phyloP scores from a whole-genome alignment of 1,284 basidiomycete species.

The Boletus albobrunnescens region DNA sequence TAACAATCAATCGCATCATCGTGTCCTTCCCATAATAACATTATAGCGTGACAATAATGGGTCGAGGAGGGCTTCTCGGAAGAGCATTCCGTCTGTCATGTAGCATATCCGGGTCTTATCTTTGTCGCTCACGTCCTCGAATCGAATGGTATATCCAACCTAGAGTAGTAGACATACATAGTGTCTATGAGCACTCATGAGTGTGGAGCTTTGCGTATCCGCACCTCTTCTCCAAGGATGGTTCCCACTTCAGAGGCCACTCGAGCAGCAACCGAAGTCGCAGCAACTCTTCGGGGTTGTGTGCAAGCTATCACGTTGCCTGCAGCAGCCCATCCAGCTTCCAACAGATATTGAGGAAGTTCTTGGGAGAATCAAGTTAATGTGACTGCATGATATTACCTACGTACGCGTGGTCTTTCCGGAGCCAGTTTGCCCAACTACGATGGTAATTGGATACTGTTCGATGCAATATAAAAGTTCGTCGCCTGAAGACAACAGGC shows the following conservation, averaged over 20 bases:
- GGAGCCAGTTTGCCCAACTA: conserved; percentile 94
- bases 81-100: conserved; percentile 97
- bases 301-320: conserved; percentile 86
- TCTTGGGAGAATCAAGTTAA: conserved; percentile 45
- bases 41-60: conserved; percentile 87
- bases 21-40: conserved; percentile 82
- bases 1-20: conserved; percentile 12
- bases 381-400: background rate
- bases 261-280: conserved; percentile 87
- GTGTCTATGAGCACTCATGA: background rate
- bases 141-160: conserved; percentile 98
- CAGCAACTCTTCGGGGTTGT: conserved; percentile 93
- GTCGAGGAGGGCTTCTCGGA: conserved; percentile 90
- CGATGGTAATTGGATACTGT: conserved; percentile 77
- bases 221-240: conserved; percentile 85
- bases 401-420: conserved; percentile 93
- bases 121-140: conserved; percentile 87
- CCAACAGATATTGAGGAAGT: conserved; percentile 89
- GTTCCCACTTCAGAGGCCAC: conserved; percentile 89
- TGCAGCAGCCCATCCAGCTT: conserved; percentile 83
- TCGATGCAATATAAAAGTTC: conserved; percentile 83
- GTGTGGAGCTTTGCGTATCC: conserved; percentile 10
- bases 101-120: conserved; percentile 89
- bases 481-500: conserved; percentile 45
- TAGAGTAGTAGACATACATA: conserved; percentile 31